Base-by-base conservation (phyloP, 306 rosid species). In the Lablab purpureus region DNA sequence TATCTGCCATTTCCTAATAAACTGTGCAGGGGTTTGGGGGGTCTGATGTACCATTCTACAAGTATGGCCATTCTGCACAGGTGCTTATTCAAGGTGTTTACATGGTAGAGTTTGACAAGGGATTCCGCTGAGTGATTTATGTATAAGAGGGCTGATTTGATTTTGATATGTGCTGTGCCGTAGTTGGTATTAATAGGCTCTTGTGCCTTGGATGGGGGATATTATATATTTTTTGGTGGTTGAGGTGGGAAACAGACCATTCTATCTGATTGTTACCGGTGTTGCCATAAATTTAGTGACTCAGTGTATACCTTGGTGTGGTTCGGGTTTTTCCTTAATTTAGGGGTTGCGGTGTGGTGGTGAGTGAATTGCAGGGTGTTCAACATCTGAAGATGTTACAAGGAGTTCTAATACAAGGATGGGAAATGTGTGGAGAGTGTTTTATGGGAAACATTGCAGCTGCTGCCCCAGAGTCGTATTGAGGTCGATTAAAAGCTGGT, bases 141-240 rank as follows among this genome's bases (percentile, higher is more conserved):
- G 37, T 14, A 14, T 59, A 36, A 0, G 19, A 59, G 13, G 66
- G 36, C 18, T 12, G 37, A 59, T 59, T 59, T 25, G 37, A 34
- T 27, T 59, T 59, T 25, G 37, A 19, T 13, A 58, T 25, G 66
- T 28, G 37, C 10, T 13, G 40, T 27, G 18, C 40, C 28, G 40
- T 59, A 27, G 67, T 27, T 59, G 21, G 18, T 59, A 59, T 14
- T 10, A 4, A 23, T 56, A 15, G n/a, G n/a, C 27, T 27, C 40
- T 28, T 59, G 14, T 59, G 67, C 67, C 40, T 59, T 58, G 36
- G 64, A 58, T 22, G 36, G 64, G 34, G 34, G 18, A n/a, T 32
- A 58, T 58, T 58, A 12, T 36, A 55, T 55, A 21, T 4, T 22
- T 54, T 56, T 56, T 56, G 36, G 67, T 60, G 43, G 67, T 60